These are phyloP conservation scores for Nelumbo lutea DNA, from an alignment of 164 flowering plant species.

Conservation along the genomic window DNA sequence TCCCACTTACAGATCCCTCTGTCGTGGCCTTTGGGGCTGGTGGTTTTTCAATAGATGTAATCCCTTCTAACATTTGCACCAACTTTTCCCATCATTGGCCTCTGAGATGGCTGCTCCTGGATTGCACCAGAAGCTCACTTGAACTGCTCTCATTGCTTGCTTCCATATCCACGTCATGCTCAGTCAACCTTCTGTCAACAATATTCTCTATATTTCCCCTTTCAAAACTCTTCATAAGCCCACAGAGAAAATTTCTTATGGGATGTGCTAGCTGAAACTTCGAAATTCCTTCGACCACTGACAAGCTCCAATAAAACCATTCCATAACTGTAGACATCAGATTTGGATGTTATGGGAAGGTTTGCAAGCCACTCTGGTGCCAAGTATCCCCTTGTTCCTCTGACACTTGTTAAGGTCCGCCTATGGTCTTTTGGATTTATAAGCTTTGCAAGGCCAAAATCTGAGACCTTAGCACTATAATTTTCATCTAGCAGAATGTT, in stretches of 20 bases:
- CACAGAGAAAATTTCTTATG: constrained; percentile 18
- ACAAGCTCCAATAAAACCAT: constrained; percentile 25
- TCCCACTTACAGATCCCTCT: constrained; percentile 20
- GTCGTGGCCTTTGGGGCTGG: constrained; percentile 27
- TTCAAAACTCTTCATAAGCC: constrained; percentile 27
- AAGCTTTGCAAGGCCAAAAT: constrained; percentile 25
- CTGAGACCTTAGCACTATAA: constrained; percentile 20
- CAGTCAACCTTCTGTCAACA: constrained; percentile 25
- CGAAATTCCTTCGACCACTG: constrained; percentile 25
- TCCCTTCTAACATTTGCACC: constrained; percentile 40
- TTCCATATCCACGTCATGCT: constrained; percentile 25
- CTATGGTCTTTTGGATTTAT: constrained; percentile 21
- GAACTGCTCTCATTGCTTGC: constrained; percentile 22
- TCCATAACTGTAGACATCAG: constrained; percentile 23
- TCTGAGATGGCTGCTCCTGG: constrained; percentile 35
- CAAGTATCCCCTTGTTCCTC: constrained; percentile 26
- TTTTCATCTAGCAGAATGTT: constrained; percentile 26
- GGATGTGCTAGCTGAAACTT: constrained; percentile 12
- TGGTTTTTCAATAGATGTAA: constrained; percentile 23
- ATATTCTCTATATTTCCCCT: constrained; percentile 18
- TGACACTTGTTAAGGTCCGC: constrained; percentile 18
- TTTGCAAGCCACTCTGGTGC: constrained; percentile 27
- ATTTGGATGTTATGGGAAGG: constrained; percentile 23
- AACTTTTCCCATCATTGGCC: constrained; percentile 39
- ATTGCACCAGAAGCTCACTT: constrained; percentile 40